Conservation (phyloP, 1,139 yeast genomes). For the Candida pseudoviswanathii region DNA sequence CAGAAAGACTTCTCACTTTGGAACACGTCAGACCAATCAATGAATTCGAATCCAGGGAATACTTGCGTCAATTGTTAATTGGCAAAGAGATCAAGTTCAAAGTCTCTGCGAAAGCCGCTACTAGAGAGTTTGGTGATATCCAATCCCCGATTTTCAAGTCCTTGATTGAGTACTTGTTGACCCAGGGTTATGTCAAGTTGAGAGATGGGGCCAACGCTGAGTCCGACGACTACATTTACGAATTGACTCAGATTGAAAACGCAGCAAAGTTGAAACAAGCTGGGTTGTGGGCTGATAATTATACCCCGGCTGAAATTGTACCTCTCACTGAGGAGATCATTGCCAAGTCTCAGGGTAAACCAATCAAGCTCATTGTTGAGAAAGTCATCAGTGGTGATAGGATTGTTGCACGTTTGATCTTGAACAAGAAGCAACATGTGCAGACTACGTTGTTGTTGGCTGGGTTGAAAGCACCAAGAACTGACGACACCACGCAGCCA, state of each 20-base stretch:
- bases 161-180: slow-evolving; percentile 56
- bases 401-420: slow-evolving; percentile 57
- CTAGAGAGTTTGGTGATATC: slow-evolving; percentile 73
- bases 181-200: slow-evolving; percentile 63
- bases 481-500: slow-evolving; percentile 48
- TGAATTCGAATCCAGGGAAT: slow-evolving; percentile 60
- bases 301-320: slow-evolving; percentile 25
- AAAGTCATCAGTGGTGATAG: slow-evolving; percentile 81
- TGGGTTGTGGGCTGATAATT: slow-evolving; percentile 57
- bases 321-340: slow-evolving; percentile 40
- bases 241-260: slow-evolving; percentile 37
- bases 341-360: slow-evolving; percentile 35
- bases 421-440: slow-evolving; percentile 43
- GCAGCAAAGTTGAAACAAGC: slow-evolving; percentile 49
- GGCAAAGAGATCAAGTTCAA: slow-evolving; percentile 69
- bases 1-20: slow-evolving; percentile 64
- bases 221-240: slow-evolving; percentile 26
- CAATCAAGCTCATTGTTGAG: slow-evolving; percentile 66
- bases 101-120: slow-evolving; percentile 53
- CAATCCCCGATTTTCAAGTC: slow-evolving; percentile 66
- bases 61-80: slow-evolving; percentile 61
- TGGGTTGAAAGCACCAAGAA: slow-evolving; percentile 73
- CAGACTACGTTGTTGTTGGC: slow-evolving; percentile 67
- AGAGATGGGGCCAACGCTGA: slow-evolving; percentile 56
- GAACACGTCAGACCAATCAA: slow-evolving; percentile 59